Conservation (phyloP, 257 asterid genomes). For the Craterostigma plantagineum region DNA sequence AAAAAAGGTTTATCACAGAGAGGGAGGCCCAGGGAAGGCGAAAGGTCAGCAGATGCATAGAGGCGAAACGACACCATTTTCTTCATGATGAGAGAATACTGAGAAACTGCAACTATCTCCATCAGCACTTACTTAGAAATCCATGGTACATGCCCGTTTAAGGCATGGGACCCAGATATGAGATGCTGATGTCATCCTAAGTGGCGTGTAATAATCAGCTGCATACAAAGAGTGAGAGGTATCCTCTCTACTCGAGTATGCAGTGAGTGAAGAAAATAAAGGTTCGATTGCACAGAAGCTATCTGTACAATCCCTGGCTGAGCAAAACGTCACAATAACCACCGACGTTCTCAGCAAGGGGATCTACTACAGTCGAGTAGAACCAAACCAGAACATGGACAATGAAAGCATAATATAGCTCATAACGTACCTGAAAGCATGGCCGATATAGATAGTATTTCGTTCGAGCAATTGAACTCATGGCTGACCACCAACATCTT, state of each 20-base stretch:
- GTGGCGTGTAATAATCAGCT: conserved; percentile 34
- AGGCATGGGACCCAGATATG: conserved; percentile 87
- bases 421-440: conserved; percentile 83
- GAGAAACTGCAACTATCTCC: conserved; percentile 99
- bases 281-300: neutral
- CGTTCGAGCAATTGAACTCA: conserved; percentile 86
- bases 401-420: neutral
- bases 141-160: conserved; percentile 81
- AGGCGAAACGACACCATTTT: conserved; percentile 97
- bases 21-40: conserved; percentile 71
- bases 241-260: conserved; percentile 18
- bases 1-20: conserved; percentile 95
- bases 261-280: conserved; percentile 16
- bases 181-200: conserved; percentile 93
- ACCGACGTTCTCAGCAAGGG: conserved; percentile 16
- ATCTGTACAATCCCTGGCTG: neutral
- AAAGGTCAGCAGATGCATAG: conserved; percentile 99
- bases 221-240: conserved; percentile 19
- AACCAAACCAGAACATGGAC: neutral
- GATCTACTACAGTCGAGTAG: conserved; percentile 9
- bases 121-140: conserved; percentile 94
- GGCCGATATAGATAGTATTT: conserved; percentile 80
- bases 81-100: conserved; percentile 83
- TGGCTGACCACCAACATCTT: conserved; percentile 93
- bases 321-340: conserved; percentile 23